Conservation (phyloP, 108 stramenopile species). For the Halocafeteria seosinensis region DNA sequence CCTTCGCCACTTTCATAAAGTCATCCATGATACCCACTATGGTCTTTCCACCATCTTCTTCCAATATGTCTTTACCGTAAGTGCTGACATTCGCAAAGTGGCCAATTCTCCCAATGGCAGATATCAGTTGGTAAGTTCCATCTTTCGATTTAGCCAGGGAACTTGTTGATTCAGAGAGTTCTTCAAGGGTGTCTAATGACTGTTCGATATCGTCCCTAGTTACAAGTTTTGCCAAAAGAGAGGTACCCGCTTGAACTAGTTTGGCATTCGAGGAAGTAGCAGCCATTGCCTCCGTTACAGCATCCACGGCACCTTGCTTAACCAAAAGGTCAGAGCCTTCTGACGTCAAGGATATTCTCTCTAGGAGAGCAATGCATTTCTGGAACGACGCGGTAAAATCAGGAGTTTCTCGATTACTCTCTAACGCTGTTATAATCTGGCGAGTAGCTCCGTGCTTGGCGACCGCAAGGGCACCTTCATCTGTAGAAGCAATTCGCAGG, state of each 20-base stretch:
- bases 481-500: constrained; percentile 1
- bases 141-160: too few species aligned
- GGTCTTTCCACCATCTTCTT: not conserved
- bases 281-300: not conserved
- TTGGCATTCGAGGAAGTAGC: not conserved
- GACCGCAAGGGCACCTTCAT: constrained; percentile 9
- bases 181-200: not conserved
- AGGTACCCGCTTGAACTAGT: not conserved
- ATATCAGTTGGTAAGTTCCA: not conserved
- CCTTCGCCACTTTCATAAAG: not conserved
- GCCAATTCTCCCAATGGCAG: not conserved
- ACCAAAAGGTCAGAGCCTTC: constrained; percentile 4
- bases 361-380: not conserved
- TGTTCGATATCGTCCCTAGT: not conserved
- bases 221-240: too few species aligned
- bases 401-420: constrained; percentile 1
- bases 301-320: constrained; percentile 9
- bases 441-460: constrained; percentile 11
- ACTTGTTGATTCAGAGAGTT: too few species aligned
- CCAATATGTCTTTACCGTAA: not conserved
- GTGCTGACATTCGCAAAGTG: constrained; percentile 3
- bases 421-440: constrained; percentile 6
- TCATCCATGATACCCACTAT: not conserved
- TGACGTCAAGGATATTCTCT: not conserved
- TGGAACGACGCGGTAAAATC: not conserved